phyloP scores from a whole-genome alignment of 2,329 filamentous ascomycete species.

The Xylaria arbuscula region DNA sequence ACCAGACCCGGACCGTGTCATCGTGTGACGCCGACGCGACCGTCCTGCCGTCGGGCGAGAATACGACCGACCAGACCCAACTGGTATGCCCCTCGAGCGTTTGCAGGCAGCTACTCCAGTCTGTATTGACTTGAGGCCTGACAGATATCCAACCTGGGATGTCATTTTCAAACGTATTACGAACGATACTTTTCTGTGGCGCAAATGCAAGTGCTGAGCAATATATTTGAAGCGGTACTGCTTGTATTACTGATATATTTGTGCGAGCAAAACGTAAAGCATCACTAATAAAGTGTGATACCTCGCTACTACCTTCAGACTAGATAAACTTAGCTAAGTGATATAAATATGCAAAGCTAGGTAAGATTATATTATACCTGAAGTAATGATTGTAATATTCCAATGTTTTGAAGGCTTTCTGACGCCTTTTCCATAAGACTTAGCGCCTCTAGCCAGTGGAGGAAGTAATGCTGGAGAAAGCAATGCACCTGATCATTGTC shows the following conservation, averaged over 20 bases:
- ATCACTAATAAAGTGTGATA: background rate
- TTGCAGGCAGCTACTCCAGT: background rate
- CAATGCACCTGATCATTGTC: conserved; percentile 42
- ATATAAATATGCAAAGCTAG: background rate
- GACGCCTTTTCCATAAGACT: conserved; percentile 43
- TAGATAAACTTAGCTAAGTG: background rate
- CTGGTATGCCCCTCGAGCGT: background rate
- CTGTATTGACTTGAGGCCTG: no score
- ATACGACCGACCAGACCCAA: no score
- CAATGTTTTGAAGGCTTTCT: background rate
- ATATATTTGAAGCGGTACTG: background rate
- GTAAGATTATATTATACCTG: conserved; percentile 6
- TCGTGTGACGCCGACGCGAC: no score
- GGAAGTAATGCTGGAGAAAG: conserved; percentile 49
- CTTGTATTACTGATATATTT: background rate
- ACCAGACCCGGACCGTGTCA: no score
- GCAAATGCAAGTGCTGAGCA: background rate
- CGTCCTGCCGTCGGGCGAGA: no score
- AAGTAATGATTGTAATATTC: conserved; percentile 2
- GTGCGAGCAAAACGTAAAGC: background rate
- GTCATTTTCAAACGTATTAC: background rate
- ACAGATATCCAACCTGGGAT: background rate
- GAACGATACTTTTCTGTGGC: background rate
- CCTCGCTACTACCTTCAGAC: background rate
- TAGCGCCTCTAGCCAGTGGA: conserved; percentile 53